Conservation (phyloP, 139 green algal species). For the Ulvella scutata region DNA sequence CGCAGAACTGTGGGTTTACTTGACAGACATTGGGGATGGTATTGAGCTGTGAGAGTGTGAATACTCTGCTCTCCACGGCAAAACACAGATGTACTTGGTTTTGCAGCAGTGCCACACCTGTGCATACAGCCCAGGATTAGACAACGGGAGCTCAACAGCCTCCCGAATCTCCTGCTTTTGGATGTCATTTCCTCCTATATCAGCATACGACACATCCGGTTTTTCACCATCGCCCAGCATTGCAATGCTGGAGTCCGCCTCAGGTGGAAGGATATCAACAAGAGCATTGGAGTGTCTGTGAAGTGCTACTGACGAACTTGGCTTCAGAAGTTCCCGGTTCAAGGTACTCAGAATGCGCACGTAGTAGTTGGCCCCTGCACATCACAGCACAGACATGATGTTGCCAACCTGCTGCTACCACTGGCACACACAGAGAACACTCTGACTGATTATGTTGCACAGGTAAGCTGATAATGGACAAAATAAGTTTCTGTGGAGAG, state of each 20-base stretch:
- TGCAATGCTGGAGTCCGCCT: conserved; percentile 94
- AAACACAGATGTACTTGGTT: too few relatives aligned
- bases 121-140: conserved; percentile 87
- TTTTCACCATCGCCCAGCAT: conserved; percentile 80
- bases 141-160: conserved; percentile 96
- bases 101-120: too few relatives aligned
- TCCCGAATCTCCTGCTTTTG: conserved; percentile 99
- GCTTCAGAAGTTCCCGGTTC: conserved; percentile 95
- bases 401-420: too few relatives aligned
- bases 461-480: too few relatives aligned
- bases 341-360: conserved; percentile 91
- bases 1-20: too few relatives aligned
- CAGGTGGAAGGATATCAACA: conserved; percentile 94
- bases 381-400: too few relatives aligned
- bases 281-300: conserved; percentile 96
- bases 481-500: too few relatives aligned
- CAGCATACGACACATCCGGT: conserved; percentile 88
- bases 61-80: too few relatives aligned
- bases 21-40: too few relatives aligned
- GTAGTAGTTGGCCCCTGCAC: conserved; percentile 59
- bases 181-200: conserved; percentile 96
- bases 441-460: too few relatives aligned
- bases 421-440: too few relatives aligned
- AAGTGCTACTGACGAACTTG: conserved; percentile 81
- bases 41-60: too few relatives aligned